A percentile compares a stretch with the other conserved stretches of the same genome.
phyloP scores from a whole-genome alignment of 129 eudicot species.

The Flaveria brownii region DNA sequence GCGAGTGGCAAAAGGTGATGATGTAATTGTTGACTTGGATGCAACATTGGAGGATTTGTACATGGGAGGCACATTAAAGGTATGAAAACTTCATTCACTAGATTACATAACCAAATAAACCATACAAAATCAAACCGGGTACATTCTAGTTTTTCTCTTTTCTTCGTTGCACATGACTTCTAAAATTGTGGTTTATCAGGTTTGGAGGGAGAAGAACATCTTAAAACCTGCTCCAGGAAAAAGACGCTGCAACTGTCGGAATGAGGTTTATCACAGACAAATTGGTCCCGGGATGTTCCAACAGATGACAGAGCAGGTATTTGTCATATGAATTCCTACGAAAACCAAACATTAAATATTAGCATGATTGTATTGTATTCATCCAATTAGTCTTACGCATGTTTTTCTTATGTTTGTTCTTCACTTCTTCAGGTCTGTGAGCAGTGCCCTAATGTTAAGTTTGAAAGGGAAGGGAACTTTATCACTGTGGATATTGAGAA shows the following conservation, averaged over 20 bases:
- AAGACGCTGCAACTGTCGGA: constrained; percentile 90
- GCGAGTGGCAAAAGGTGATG: constrained; percentile 86
- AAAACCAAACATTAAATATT: constrained; percentile 4
- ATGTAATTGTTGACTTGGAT: constrained; percentile 91
- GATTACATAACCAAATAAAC: not conserved
- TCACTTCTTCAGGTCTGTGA: constrained; percentile 76
- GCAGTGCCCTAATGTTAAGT: constrained; percentile 89
- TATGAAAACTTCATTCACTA: constrained; percentile 20
- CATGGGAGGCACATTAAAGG: constrained; percentile 98
- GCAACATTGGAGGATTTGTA: constrained; percentile 93
- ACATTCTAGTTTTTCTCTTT: not conserved
- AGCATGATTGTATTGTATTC: not conserved
- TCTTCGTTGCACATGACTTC: not conserved
- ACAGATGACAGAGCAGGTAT: constrained; percentile 99
- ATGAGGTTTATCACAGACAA: constrained; percentile 97
- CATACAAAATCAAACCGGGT: not conserved
- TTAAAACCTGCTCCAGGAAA: constrained; percentile 96
- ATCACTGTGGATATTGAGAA: constrained; percentile 95
- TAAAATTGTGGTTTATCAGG: constrained; percentile 43
- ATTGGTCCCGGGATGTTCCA: constrained; percentile 99
- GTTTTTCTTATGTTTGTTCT: constrained; percentile 15
- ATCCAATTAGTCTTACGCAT: not conserved
- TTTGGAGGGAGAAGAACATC: constrained; percentile 98
- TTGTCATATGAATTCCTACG: constrained; percentile 8
- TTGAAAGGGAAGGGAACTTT: constrained; percentile 85